Evolutionary conservation across 768 basidiomycete species (phyloP).

Genomic region (Coprinopsis sp.): DNA sequence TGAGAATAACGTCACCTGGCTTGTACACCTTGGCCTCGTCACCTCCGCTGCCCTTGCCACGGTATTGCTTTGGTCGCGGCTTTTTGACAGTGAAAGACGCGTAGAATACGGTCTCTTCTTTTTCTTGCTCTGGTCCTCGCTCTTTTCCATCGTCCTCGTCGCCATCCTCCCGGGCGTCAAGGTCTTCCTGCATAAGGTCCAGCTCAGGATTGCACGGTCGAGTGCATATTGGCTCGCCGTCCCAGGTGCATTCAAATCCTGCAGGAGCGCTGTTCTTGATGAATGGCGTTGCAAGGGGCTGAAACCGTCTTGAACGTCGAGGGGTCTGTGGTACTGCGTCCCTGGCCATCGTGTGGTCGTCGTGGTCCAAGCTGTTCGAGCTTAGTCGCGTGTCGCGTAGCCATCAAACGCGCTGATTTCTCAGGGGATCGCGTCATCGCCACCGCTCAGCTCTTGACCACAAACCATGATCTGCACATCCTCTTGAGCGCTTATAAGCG

Average conservation of each 20-base stretch:
- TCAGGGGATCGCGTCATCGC: neutral
- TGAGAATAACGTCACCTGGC: constrained; percentile 65
- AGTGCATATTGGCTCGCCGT: constrained; percentile 20
- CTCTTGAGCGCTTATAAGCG: no score
- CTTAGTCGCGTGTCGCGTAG: neutral
- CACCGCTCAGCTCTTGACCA: no score
- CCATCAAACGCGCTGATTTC: neutral
- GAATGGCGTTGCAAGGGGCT: constrained; percentile 25
- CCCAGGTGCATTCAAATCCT: constrained; percentile 21
- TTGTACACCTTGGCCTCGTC: constrained; percentile 32
- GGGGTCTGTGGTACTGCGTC: constrained; percentile 21
- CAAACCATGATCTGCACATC: no score
- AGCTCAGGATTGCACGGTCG: constrained; percentile 19
- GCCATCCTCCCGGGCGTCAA: constrained; percentile 8
- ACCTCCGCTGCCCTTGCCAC: constrained; percentile 18
- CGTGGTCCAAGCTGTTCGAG: neutral
- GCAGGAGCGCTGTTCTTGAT: constrained; percentile 9
- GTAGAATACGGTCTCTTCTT: constrained; percentile 33
- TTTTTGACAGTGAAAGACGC: constrained; percentile 28
- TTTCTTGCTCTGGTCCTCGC: constrained; percentile 12
- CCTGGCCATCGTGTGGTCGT: constrained; percentile 7
- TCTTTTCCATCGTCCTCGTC: constrained; percentile 13
- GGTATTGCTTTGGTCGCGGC: constrained; percentile 21
- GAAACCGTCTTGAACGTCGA: constrained; percentile 28
- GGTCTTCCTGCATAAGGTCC: constrained; percentile 21